Conservation (phyloP, 2,329 filamentous ascomycete genomes). For the Fusarium multiceps region DNA sequence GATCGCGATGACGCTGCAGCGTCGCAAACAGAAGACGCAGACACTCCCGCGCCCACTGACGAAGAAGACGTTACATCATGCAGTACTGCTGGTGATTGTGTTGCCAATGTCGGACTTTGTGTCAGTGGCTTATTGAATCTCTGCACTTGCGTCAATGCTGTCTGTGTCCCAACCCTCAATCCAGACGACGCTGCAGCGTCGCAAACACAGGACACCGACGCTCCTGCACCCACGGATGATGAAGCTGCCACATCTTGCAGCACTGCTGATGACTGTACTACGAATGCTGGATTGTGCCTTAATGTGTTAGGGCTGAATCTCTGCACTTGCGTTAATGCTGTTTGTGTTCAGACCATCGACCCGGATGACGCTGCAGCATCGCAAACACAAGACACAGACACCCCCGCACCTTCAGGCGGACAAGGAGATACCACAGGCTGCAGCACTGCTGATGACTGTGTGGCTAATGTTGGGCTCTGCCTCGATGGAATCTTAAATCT, state of each 20-base stretch:
- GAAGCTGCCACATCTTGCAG: neutral
- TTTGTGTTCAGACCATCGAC: neutral
- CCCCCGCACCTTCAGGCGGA: too few species aligned
- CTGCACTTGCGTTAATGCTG: constrained; percentile 1
- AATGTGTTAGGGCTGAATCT: neutral
- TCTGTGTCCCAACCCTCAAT: neutral
- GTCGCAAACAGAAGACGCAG: too few species aligned
- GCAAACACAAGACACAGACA: too few species aligned
- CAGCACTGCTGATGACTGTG: constrained; percentile 10
- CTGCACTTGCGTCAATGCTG: neutral
- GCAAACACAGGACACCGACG: neutral
- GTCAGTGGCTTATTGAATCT: neutral
- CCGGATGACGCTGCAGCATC: too few species aligned
- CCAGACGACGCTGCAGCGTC: neutral
- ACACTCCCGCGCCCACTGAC: too few species aligned
- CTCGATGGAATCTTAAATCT: neutral
- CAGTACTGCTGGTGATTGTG: neutral
- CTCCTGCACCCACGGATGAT: neutral
- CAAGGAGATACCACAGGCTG: neutral
- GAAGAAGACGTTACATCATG: accelerated
- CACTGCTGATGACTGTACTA: neutral
- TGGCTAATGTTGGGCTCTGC: neutral
- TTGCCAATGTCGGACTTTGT: neutral
- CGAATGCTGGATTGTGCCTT: neutral
- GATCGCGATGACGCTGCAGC: too few species aligned